Evolutionary conservation across 768 basidiomycete species (phyloP), one percentile per base, ranked within the genome.

Genomic region (Amanita rimosa): DNA sequence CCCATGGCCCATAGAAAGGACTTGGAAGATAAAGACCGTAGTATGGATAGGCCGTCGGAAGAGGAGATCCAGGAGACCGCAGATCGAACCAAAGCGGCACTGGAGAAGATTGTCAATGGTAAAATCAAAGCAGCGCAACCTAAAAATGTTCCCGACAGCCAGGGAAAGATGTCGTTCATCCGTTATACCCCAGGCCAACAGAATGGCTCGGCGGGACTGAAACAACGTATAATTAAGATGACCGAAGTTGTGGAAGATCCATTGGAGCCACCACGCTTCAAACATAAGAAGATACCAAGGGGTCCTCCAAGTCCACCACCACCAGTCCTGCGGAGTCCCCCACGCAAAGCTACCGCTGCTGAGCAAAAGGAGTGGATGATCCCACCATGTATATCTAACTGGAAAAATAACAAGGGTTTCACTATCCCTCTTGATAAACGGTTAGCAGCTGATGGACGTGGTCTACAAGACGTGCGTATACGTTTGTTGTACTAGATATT

Each of bases 281-380:
- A 98, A 63, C 91, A 95, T 64, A 97, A 97, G 73, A 99, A 99
- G 70, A 96, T 99, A 53, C 96, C 96, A 8, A 73, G 92, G 59
- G 96, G 94, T 3, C 94, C 94, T 10, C 93, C 91, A 1, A 94
- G 90, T 59, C 95, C 96, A 0, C 96, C 96, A 2, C 92, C 94
- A 2, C 96, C 96, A 14, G 90, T 98, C 2, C 69, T 99, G 33
- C 81, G 94, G 34, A 92, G 87, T 71, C 96, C 96, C 9, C 96
- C 96, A 5, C 75, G 96, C 48, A 94, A 96, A 60, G 94, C 93
- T 3, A 95, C 95, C 0, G 87, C 89, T 6, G 88, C 91, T 48
- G 96, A 99, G 62, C 95, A 97, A 69, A 99, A 98, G 68, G 96
- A 98, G 60, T 98, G 96, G 96, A 96, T 97, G 93, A 97, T 99